Percentiles rank a stretch among this genome's conserved stretches.
phyloP scores from a whole-genome alignment of 2,329 filamentous ascomycete genomes.

The Fusarium sp. region DNA sequence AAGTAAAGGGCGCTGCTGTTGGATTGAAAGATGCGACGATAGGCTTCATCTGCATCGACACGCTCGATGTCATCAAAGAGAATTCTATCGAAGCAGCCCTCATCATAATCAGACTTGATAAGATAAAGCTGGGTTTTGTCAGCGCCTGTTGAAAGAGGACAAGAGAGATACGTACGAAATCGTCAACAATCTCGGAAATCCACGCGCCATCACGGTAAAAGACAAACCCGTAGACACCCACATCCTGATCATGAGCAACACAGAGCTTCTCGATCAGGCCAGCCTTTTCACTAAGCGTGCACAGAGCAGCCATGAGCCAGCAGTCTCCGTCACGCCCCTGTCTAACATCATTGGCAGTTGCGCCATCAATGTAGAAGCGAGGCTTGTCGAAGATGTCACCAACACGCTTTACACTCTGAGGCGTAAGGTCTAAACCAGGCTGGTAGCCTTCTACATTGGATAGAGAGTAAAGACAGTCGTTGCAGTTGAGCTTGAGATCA shows the following conservation, averaged over 20 bases:
- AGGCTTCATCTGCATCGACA: slow-evolving; percentile 68
- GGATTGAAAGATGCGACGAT: slow-evolving; percentile 77
- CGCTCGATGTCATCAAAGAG: slow-evolving; percentile 60
- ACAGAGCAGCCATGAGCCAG: slow-evolving; percentile 86
- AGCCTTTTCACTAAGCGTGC: slow-evolving; percentile 79
- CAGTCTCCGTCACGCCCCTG: slow-evolving; percentile 86
- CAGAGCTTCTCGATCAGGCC: slow-evolving; percentile 80
- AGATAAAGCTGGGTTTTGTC: slow-evolving; percentile 59
- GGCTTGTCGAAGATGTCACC: slow-evolving; percentile 81
- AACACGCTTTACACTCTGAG: slow-evolving; percentile 75
- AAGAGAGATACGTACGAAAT: slow-evolving; percentile 56
- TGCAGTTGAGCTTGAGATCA: slow-evolving; percentile 73
- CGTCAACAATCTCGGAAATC: slow-evolving; percentile 70
- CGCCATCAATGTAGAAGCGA: slow-evolving; percentile 81
- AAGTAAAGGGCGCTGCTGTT: slow-evolving; percentile 83
- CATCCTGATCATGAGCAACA: slow-evolving; percentile 76
- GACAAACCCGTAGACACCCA: slow-evolving; percentile 88
- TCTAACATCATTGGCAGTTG: slow-evolving; percentile 81
- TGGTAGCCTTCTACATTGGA: slow-evolving; percentile 50
- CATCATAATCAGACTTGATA: slow-evolving; percentile 72
- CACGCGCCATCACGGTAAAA: slow-evolving; percentile 86
- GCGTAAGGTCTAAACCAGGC: slow-evolving; percentile 55
- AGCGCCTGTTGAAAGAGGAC: neutral
- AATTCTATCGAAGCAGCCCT: slow-evolving; percentile 63
- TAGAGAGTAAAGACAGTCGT: slow-evolving; percentile 64